phyloP scores from a whole-genome alignment of 768 basidiomycete genomes.

The Vararia minispora region DNA sequence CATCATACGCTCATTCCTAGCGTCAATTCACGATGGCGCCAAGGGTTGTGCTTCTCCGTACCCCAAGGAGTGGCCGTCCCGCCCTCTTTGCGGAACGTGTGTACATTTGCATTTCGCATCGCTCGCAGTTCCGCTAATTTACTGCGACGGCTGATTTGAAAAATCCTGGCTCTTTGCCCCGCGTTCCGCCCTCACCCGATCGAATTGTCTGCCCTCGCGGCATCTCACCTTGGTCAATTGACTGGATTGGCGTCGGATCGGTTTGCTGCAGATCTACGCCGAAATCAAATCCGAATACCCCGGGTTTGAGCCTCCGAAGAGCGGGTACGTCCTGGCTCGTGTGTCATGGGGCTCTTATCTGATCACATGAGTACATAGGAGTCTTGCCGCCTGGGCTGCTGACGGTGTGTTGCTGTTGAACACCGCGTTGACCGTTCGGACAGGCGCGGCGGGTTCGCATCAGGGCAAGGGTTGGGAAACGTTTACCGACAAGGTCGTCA shows the following conservation, averaged over 20 bases:
- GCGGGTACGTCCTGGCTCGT: constrained; percentile 50
- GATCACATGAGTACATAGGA: constrained; percentile 31
- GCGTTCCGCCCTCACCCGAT: no score
- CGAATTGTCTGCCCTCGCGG: no score
- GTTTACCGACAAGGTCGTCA: constrained; percentile 78
- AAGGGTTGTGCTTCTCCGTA: constrained; percentile 89
- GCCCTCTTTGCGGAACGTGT: constrained; percentile 74
- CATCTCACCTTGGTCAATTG: no score
- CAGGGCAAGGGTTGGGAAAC: constrained; percentile 82
- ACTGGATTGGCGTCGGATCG: no score
- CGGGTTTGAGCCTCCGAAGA: constrained; percentile 64
- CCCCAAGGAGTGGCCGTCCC: constrained; percentile 62
- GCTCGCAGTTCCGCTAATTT: constrained; percentile 9
- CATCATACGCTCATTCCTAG: background rate
- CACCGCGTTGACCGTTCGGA: constrained; percentile 83
- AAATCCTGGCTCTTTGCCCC: no score
- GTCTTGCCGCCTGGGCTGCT: constrained; percentile 69
- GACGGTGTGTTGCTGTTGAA: constrained; percentile 88
- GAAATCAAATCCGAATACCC: constrained; percentile 81
- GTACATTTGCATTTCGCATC: constrained; percentile 13
- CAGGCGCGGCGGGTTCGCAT: constrained; percentile 69
- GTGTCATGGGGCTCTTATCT: background rate
- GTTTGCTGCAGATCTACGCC: constrained; percentile 58
- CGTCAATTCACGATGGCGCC: constrained; percentile 1
- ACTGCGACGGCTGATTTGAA: no score